These are phyloP conservation scores for Stemphylium lycopersici DNA, from an alignment of 2,329 filamentous ascomycete genomes.

Conservation along the genomic window DNA sequence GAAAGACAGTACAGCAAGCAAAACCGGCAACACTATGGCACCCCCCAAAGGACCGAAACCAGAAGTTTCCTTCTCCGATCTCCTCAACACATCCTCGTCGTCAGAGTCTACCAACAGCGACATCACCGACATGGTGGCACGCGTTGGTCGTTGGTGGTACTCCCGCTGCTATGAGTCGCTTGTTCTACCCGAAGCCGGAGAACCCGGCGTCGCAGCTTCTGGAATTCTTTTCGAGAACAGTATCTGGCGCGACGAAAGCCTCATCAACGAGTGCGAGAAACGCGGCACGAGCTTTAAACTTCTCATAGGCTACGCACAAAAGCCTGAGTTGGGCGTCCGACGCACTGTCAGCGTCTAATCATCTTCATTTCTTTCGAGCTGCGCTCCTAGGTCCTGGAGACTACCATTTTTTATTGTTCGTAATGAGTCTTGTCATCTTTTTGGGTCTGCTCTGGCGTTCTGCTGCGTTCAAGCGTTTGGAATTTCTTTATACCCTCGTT, in stretches of 20 bases:
- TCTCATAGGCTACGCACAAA: constrained; percentile 88
- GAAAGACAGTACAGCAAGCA: constrained; percentile 41
- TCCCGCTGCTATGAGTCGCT: constrained; percentile 84
- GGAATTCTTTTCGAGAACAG: constrained; percentile 58
- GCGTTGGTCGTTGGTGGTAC: constrained; percentile 97
- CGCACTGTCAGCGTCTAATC: constrained; percentile 57
- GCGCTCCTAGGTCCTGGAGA: constrained; percentile 41
- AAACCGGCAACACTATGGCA: constrained; percentile 18
- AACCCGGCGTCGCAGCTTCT: constrained; percentile 42
- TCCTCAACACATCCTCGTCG: constrained; percentile 39
- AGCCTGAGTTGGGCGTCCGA: constrained; percentile 62
- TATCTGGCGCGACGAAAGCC: constrained; percentile 77
- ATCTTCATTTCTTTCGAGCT: constrained; percentile 34
- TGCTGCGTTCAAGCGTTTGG: constrained; percentile 47
- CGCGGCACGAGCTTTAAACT: constrained; percentile 87
- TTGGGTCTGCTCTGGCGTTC: constrained; percentile 13
- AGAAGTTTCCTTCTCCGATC: constrained; percentile 46
- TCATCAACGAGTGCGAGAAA: constrained; percentile 85
- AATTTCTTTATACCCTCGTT: constrained; percentile 44
- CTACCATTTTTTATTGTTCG: constrained; percentile 15
- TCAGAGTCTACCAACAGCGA: constrained; percentile 70
- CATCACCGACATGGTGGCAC: constrained; percentile 90
- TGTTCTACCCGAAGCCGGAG: constrained; percentile 51
- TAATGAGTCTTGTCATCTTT: constrained; percentile 21
- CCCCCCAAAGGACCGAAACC: constrained; percentile 32